A percentile compares a stretch with the other conserved stretches of the same genome.
These are phyloP conservation scores for Asclepias syriaca DNA, from an alignment of 257 asterid genomes.

Conservation along the genomic window DNA sequence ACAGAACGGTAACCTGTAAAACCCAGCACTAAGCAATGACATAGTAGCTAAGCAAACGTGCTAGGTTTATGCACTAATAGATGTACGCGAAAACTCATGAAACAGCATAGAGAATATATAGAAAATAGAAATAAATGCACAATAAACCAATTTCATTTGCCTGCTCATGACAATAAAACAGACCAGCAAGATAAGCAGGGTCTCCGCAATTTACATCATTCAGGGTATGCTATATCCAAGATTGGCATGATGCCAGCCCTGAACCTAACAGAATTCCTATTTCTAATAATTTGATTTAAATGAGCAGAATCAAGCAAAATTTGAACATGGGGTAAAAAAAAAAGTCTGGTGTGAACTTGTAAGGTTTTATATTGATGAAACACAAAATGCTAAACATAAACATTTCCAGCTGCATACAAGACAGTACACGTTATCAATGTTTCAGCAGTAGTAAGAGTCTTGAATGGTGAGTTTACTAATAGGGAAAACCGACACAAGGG, in stretches of 20 bases:
- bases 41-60: not conserved
- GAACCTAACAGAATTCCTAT: not conserved
- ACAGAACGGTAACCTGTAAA: not conserved
- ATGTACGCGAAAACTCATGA: not conserved
- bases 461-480: too few species aligned
- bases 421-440: too few species aligned
- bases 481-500: too few species aligned
- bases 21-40: not conserved
- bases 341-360: too few species aligned
- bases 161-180: not conserved
- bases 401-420: too few species aligned
- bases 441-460: too few species aligned
- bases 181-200: not conserved
- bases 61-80: too few species aligned
- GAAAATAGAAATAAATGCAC: not conserved
- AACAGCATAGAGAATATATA: not conserved
- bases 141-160: not conserved
- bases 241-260: not conserved
- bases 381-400: too few species aligned
- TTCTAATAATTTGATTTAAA: not conserved
- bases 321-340: too few species aligned
- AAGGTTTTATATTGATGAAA: too few species aligned
- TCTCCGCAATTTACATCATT: not conserved
- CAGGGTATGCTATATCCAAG: too few species aligned
- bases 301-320: too few species aligned